Conservation (phyloP, 306 rosid genomes). For the Glycine soja region DNA sequence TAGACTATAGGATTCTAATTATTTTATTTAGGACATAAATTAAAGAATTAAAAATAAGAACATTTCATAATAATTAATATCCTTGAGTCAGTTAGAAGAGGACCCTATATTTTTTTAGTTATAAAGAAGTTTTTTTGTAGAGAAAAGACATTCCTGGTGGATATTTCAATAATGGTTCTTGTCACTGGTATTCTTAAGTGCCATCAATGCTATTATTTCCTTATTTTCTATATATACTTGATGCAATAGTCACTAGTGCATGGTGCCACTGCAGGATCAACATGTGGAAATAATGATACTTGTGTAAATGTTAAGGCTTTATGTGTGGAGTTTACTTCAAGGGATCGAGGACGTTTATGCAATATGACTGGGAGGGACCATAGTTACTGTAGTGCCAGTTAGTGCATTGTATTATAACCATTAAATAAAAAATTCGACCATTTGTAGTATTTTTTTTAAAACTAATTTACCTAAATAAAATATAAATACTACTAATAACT, state of each 20-base stretch:
- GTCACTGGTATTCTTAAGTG: neutral
- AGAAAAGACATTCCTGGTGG: neutral
- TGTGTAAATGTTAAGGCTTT: neutral
- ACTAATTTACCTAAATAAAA: too few species aligned
- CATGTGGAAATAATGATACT: neutral
- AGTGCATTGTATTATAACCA: neutral
- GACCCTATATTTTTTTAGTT: too few species aligned
- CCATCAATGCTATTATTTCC: neutral
- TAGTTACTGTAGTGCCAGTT: neutral
- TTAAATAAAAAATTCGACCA: neutral
- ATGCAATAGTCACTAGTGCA: neutral
- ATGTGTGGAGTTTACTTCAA: neutral
- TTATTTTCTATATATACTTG: neutral
- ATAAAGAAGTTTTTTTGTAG: neutral
- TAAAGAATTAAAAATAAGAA: too few species aligned
- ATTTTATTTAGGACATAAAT: too few species aligned
- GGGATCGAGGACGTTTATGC: neutral
- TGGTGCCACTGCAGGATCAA: neutral
- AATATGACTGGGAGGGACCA: neutral
- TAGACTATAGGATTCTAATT: too few species aligned
- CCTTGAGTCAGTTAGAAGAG: too few species aligned
- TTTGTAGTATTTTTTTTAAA: neutral
- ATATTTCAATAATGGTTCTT: neutral
- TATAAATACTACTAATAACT: neutral
- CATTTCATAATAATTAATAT: too few species aligned